A percentile compares a stretch with the other conserved stretches of the same genome.
Conservation (phyloP, 2,329 filamentous ascomycete genomes). For the Fusarium musae region DNA sequence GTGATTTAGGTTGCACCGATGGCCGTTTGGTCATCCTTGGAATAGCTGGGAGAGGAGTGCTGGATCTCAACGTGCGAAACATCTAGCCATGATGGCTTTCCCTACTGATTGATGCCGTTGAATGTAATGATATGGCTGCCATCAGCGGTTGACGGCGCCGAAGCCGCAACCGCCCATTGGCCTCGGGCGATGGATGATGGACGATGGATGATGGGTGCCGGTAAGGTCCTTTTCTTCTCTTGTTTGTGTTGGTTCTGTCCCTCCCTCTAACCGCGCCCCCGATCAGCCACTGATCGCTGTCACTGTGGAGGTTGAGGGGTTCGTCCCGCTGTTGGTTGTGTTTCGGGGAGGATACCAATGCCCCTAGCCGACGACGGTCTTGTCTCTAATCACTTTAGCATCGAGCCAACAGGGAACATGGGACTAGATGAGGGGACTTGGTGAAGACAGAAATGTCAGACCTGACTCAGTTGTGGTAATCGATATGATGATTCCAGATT, state of each 20-base stretch:
- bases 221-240: slow-evolving; percentile 12
- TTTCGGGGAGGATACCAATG: slow-evolving; percentile 41
- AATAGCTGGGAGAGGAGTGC: not conserved
- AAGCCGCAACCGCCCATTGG: slow-evolving; percentile 21
- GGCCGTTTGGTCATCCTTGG: slow-evolving; percentile 16
- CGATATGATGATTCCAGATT: not conserved
- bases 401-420: slow-evolving; percentile 41
- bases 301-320: slow-evolving; percentile 32
- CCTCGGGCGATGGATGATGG: not conserved
- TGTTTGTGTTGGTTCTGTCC: slow-evolving; percentile 27
- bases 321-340: slow-evolving; percentile 36
- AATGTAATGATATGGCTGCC: slow-evolving; percentile 13
- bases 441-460: not conserved
- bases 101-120: slow-evolving; percentile 1
- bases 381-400: slow-evolving; percentile 37
- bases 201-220: slow-evolving; percentile 4
- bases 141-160: slow-evolving; percentile 19
- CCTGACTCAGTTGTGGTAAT: not conserved
- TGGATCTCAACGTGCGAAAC: slow-evolving; percentile 3
- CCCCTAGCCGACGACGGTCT: slow-evolving; percentile 39
- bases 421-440: slow-evolving; percentile 17
- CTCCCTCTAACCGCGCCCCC: slow-evolving; percentile 29
- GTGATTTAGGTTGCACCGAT: slow-evolving; percentile 18
- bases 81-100: not conserved
- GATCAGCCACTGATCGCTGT: slow-evolving; percentile 31